A percentile compares a stretch with the other conserved stretches of the same genome.
Evolutionary conservation across 2,329 filamentous ascomycete species (phyloP).

Genomic region (Arachnopeziza araneosa): DNA sequence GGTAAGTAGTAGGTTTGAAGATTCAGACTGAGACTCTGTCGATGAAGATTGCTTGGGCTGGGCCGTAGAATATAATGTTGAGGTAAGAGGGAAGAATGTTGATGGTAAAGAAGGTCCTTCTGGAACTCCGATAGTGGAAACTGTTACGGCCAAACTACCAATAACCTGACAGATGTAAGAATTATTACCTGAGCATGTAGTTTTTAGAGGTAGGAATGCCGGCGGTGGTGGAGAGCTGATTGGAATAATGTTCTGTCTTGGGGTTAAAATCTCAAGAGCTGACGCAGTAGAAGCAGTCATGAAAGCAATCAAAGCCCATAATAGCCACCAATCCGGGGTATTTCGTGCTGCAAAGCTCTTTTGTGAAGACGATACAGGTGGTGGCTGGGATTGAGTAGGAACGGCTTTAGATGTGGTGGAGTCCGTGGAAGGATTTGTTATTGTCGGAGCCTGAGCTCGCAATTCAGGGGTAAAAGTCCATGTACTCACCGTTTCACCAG

Average conservation of each 20-base stretch:
- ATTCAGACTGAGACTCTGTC: background rate
- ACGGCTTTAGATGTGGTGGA: no score
- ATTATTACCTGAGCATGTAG: background rate
- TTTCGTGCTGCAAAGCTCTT: no score
- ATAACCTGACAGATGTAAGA: background rate
- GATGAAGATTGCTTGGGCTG: background rate
- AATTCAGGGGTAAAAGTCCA: no score
- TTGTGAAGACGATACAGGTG: no score
- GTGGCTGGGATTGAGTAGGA: no score
- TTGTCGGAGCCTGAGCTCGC: no score
- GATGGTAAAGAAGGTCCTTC: background rate
- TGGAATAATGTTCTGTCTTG: background rate
- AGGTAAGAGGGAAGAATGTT: background rate
- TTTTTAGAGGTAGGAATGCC: background rate
- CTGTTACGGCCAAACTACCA: background rate
- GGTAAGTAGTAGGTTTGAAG: no score
- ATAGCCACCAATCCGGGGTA: no score
- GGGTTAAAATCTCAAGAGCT: background rate
- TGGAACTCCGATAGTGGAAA: background rate
- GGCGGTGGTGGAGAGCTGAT: background rate
- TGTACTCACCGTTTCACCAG: no score
- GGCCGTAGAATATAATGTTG: background rate
- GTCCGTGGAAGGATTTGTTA: no score
- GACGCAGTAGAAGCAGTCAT: background rate
- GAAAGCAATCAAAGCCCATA: no score